These are phyloP conservation scores for Polygonum maritimum DNA, from an alignment of 148 eudicot genomes.

Conservation along the genomic window DNA sequence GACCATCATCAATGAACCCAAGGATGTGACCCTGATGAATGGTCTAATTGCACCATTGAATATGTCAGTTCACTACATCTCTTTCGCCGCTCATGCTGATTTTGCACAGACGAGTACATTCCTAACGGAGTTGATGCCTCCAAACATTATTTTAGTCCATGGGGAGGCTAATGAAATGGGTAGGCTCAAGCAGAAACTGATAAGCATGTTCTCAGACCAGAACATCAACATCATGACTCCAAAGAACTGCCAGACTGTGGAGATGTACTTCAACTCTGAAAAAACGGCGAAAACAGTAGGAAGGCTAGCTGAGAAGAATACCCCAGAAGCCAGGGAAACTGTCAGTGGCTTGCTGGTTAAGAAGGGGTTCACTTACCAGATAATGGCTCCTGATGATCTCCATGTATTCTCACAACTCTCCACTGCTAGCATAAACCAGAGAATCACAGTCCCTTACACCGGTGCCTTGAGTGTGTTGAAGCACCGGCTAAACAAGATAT, in stretches of 20 bases:
- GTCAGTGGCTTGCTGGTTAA: conserved; percentile 80
- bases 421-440: conserved; percentile 67
- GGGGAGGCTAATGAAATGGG: conserved; percentile 96
- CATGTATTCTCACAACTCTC: conserved; percentile 84
- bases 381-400: conserved; percentile 87
- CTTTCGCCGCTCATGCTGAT: conserved; percentile 96
- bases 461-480: conserved; percentile 82
- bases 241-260: conserved; percentile 83
- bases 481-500: conserved; percentile 74
- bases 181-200: conserved; percentile 79
- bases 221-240: conserved; percentile 72
- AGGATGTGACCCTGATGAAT: conserved; percentile 80
- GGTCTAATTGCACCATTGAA: conserved; percentile 79
- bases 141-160: conserved; percentile 83
- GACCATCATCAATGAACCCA: conserved; percentile 84
- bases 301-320: conserved; percentile 58
- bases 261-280: conserved; percentile 78
- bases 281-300: conserved; percentile 90
- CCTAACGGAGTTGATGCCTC: conserved; percentile 87
- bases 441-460: conserved; percentile 76
- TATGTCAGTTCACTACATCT: conserved; percentile 83
- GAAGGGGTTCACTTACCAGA: conserved; percentile 93
- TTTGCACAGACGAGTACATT: conserved; percentile 74
- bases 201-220: conserved; percentile 49
- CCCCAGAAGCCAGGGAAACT: conserved; percentile 58